Conservation (phyloP, 768 basidiomycete genomes). For the Mrakia blollopis region DNA sequence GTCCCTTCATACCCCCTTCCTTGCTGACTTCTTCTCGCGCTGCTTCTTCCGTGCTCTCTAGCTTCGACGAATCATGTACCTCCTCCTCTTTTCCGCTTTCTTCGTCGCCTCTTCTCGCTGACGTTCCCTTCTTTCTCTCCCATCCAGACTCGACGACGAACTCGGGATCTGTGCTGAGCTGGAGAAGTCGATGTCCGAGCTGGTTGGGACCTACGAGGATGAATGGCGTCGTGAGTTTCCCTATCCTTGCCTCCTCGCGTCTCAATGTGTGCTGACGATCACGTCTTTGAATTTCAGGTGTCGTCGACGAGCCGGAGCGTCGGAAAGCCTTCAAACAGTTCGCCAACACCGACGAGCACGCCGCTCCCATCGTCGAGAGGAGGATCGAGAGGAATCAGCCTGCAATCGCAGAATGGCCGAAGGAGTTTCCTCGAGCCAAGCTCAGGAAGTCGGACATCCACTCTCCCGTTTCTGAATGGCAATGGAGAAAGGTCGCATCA, state of each 20-base stretch:
- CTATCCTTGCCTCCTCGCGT: not conserved
- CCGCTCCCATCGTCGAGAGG: conserved; percentile 47
- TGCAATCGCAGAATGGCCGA: conserved; percentile 66
- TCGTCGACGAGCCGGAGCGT: conserved; percentile 54
- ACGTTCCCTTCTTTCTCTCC: not conserved
- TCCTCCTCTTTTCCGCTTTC: no score
- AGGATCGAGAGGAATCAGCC: conserved; percentile 60
- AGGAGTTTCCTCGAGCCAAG: conserved; percentile 48
- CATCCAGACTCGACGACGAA: conserved; percentile 54
- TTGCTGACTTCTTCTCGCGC: not conserved
- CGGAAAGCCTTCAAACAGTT: conserved; percentile 59
- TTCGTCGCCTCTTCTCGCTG: not conserved
- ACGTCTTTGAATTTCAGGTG: conserved; percentile 40
- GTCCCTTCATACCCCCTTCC: no score
- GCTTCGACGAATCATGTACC: conserved; percentile 47
- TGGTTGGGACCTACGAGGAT: conserved; percentile 61
- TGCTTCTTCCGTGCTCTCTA: not conserved
- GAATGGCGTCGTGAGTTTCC: conserved; percentile 54
- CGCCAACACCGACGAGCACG: conserved; percentile 54
- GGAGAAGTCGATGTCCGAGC: conserved; percentile 60
- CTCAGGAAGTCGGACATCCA: conserved; percentile 40
- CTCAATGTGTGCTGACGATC: not conserved
- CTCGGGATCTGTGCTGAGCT: conserved; percentile 67
- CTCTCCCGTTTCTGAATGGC: conserved; percentile 55
- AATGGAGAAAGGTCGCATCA: conserved; percentile 54